Evolutionary conservation across 2,329 filamentous ascomycete genomes (phyloP).

Genomic region (Fusarium sp.): DNA sequence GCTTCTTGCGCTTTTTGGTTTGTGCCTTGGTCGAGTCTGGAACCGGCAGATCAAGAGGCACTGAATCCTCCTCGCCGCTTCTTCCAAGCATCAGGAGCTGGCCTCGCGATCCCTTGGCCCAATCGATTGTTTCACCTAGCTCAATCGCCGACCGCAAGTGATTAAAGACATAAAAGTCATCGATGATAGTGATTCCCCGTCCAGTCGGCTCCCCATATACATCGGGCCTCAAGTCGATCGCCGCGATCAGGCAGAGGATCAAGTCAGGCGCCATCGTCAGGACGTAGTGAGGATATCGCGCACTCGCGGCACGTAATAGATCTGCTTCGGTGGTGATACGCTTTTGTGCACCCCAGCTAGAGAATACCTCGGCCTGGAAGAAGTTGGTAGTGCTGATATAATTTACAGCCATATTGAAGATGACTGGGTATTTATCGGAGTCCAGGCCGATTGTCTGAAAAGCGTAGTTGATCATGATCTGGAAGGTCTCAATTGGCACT

Average conservation of each 20-base stretch:
- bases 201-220: rapidly evolving
- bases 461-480: neutral
- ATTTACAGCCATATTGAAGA: neutral
- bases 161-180: neutral
- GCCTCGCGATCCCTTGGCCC: neutral
- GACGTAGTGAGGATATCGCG: neutral
- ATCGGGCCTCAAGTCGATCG: rapidly evolving
- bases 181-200: neutral
- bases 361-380: rapidly evolving
- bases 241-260: neutral
- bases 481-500: neutral
- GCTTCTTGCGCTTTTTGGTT: neutral
- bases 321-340: neutral
- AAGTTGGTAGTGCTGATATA: neutral
- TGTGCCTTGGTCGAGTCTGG: neutral
- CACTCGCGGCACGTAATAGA: neutral
- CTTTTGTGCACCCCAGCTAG: rapidly evolving
- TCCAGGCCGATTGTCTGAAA: rapidly evolving
- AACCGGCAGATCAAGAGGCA: neutral
- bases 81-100: neutral
- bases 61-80: neutral
- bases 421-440: rapidly evolving
- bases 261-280: neutral
- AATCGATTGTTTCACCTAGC: neutral
- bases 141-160: neutral